Base-by-base conservation (phyloP, 2,329 filamentous ascomycete species). In the Beauveria asiatica region DNA sequence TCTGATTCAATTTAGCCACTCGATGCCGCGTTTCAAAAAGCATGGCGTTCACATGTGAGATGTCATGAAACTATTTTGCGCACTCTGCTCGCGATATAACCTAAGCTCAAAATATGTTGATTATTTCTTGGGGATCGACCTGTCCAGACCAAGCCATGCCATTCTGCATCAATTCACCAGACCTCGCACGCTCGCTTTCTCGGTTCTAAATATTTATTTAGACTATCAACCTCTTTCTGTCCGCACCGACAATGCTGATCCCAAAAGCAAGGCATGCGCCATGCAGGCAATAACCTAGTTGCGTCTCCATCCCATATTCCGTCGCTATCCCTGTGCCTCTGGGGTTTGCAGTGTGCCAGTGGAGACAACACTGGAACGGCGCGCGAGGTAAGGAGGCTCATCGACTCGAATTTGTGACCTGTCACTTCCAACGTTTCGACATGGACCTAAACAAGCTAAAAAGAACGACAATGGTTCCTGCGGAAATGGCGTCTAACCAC, bases 401-500 rank as follows among this genome's bases (percentile, higher is more conserved):
- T 57, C 42, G 44, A 23, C 27, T 17, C 10, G 30, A 27, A 41
- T 48, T 45, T 57, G 21, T 57, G 55, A 57, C 55, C 30, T 49
- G 55, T 57, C 55, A 57, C 17, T 33, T 50, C 4, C 10, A 57
- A 41, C 19, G 21, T 41, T 50, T 50, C 33, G 17, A 57, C 33
- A 30, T 50, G 17, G 21, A 49, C 55, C 39, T 13, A 42, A 57
- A 33, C 6, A 48, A 50, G 33, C 17, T 42, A 49, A 21, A 23
- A 57, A 57, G 30, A 48, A 46, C 44, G 42, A 56, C 27, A 27
- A 19, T 49, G 41, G 55, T 57, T 50, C 44, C 19, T 57, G 55
- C 55, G 55, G 55, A 42, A 57, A 46, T 57, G 45, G 55, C 55
- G 55, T 57, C 23, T 50, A 57, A 45, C 45, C 33, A 50, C 55